Evolutionary conservation across 2,329 filamentous ascomycete genomes (phyloP).

Genomic region (Botryotinia convoluta): DNA sequence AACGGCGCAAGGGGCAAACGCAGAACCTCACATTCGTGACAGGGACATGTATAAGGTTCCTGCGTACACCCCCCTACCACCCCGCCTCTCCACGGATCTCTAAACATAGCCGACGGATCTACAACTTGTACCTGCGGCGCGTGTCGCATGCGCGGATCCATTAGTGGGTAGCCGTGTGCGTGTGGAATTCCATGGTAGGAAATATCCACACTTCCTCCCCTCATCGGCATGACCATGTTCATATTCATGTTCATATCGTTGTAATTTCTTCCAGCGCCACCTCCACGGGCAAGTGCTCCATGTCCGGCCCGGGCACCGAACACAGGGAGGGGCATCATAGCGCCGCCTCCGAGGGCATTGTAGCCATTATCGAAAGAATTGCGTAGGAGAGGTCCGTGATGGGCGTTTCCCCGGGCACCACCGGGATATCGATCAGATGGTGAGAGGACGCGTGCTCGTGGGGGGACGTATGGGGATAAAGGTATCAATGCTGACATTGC

Average conservation of each 20-base stretch:
- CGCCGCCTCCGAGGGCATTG: background rate
- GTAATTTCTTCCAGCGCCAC: constrained; percentile 6
- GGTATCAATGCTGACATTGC: constrained; percentile 21
- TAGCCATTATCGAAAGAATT: constrained; percentile 14
- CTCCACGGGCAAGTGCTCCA: constrained; percentile 4
- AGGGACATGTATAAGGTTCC: constrained; percentile 1
- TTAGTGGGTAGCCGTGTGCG: background rate
- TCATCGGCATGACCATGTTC: background rate
- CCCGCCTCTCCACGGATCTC: background rate
- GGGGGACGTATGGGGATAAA: constrained; percentile 13
- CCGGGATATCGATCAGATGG: constrained; percentile 15
- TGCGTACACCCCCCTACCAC: background rate
- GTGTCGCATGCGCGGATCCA: constrained; percentile 7
- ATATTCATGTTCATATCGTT: background rate
- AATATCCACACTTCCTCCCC: constrained; percentile 1
- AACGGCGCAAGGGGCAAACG: background rate
- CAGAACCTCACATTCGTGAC: constrained; percentile 2
- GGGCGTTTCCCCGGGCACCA: background rate
- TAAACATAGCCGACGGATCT: background rate
- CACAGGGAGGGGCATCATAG: constrained; percentile 1
- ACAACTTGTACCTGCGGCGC: constrained; percentile 4
- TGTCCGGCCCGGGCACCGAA: constrained; percentile 3
- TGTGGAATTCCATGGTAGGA: constrained; percentile 1
- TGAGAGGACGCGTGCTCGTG: constrained; percentile 16
- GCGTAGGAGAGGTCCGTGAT: constrained; percentile 14